phyloP scores from a whole-genome alignment of 352 stramenopile genomes.

The Phytophthora capsici region DNA sequence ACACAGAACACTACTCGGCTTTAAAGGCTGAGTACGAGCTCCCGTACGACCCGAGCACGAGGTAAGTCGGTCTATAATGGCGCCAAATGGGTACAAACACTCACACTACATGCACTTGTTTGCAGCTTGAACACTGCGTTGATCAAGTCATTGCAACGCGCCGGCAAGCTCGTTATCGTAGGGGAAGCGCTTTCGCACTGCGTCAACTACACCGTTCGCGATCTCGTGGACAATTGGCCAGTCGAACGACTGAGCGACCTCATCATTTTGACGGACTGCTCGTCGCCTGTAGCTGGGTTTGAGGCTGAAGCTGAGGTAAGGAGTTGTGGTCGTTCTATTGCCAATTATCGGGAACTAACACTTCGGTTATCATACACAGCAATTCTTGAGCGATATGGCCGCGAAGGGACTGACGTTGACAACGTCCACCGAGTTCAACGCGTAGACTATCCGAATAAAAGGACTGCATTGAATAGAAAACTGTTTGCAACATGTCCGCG shows the following conservation, averaged over 20 bases:
- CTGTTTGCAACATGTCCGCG: not conserved
- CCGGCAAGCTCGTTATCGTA: constrained; percentile 85
- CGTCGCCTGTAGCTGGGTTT: constrained; percentile 67
- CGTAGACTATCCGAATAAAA: not conserved
- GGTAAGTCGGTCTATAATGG: constrained; percentile 15
- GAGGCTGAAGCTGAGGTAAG: constrained; percentile 55
- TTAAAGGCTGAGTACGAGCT: constrained; percentile 92
- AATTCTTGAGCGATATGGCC: constrained; percentile 62
- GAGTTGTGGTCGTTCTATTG: not conserved
- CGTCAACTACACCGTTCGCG: constrained; percentile 95
- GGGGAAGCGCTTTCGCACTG: constrained; percentile 96
- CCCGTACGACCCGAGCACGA: constrained; percentile 56
- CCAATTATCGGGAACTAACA: not conserved
- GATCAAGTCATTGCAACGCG: constrained; percentile 78
- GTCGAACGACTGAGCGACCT: constrained; percentile 57
- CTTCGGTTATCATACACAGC: constrained; percentile 6
- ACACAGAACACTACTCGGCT: constrained; percentile 96
- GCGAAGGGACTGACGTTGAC: constrained; percentile 56
- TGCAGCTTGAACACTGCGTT: constrained; percentile 81
- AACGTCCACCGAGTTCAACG: constrained; percentile 45
- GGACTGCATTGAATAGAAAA: too few relatives aligned
- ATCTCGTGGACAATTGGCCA: constrained; percentile 89
- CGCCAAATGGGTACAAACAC: not conserved
- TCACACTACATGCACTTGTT: not conserved
- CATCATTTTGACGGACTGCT: constrained; percentile 68